phyloP scores from a whole-genome alignment of 1,284 basidiomycete genomes.

The Leccinum griseonigrum region DNA sequence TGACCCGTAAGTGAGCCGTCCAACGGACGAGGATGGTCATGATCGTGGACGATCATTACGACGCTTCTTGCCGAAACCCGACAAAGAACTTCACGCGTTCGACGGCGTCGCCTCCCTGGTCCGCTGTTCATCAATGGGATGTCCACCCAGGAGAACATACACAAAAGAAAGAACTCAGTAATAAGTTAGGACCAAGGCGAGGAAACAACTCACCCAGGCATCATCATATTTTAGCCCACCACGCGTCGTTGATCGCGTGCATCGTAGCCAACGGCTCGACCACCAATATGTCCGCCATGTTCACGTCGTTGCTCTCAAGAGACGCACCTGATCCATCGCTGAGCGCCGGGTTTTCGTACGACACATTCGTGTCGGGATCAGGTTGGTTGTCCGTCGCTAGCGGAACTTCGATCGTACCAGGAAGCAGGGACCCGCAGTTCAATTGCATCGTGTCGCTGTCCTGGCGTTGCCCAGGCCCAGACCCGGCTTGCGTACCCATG shows the following conservation, averaged over 20 bases:
- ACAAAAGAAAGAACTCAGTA: neutral
- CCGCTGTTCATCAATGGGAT: conserved; percentile 39
- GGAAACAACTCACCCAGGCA: conserved; percentile 58
- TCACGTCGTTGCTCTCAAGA: conserved; percentile 37
- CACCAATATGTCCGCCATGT: conserved; percentile 36
- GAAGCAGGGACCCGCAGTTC: neutral
- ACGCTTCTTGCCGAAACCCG: conserved; percentile 71
- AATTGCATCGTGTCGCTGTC: conserved; percentile 23
- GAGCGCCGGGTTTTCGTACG: conserved; percentile 30
- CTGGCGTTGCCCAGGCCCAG: conserved; percentile 10
- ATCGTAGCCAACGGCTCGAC: conserved; percentile 70
- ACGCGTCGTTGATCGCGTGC: conserved; percentile 66
- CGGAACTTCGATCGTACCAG: neutral
- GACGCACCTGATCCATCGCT: neutral
- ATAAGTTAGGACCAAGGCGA: neutral
- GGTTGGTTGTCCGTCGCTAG: neutral
- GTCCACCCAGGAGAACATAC: conserved; percentile 35
- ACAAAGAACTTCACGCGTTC: conserved; percentile 84
- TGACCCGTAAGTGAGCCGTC: neutral
- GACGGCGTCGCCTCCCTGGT: conserved; percentile 69
- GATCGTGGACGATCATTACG: conserved; percentile 47
- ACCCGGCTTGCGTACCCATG: conserved; percentile 3
- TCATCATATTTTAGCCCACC: conserved; percentile 74
- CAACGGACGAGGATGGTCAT: neutral
- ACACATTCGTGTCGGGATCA: conserved; percentile 35